Percentiles rank a stretch among this genome's conserved stretches.
Evolutionary conservation across 1,139 yeast genomes (phyloP).

Genomic region (Yamadazyma songkhlaensis): DNA sequence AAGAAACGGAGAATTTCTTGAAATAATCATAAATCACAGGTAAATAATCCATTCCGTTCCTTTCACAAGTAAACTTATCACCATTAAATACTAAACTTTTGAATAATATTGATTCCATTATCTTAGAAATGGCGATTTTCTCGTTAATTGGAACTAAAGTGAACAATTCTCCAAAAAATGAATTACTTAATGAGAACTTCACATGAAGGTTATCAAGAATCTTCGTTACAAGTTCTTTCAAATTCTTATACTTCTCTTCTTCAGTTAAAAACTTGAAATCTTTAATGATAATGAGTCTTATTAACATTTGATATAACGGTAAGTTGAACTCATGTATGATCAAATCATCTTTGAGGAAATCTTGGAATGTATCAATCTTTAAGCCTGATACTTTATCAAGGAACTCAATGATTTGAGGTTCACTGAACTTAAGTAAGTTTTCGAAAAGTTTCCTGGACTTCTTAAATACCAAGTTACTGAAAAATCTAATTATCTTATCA

Average conservation of each 20-base stretch:
- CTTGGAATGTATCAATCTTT: conserved; percentile 15
- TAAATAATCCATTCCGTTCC: conserved; percentile 16
- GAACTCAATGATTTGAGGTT: conserved; percentile 21
- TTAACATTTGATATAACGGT: conserved; percentile 48
- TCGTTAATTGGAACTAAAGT: conserved; percentile 29
- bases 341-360: conserved; percentile 16
- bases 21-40: conserved; percentile 38
- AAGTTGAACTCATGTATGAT: conserved; percentile 51
- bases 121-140: conserved; percentile 25
- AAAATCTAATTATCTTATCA: conserved; percentile 5
- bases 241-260: conserved; percentile 12
- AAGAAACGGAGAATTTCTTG: conserved; percentile 35
- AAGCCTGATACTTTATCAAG: conserved; percentile 18
- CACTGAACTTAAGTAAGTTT: conserved; percentile 17
- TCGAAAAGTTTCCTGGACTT: conserved; percentile 24
- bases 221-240: conserved; percentile 29
- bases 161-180: conserved; percentile 43
- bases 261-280: conserved; percentile 15
- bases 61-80: conserved; percentile 8
- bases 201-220: conserved; percentile 48
- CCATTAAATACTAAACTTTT: conserved; percentile 14
- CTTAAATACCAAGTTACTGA: conserved; percentile 19
- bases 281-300: conserved; percentile 19
- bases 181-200: conserved; percentile 30
- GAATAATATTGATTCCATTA: conserved; percentile 29